phyloP scores from a whole-genome alignment of 768 basidiomycete genomes.

The Agrocybe pediades region DNA sequence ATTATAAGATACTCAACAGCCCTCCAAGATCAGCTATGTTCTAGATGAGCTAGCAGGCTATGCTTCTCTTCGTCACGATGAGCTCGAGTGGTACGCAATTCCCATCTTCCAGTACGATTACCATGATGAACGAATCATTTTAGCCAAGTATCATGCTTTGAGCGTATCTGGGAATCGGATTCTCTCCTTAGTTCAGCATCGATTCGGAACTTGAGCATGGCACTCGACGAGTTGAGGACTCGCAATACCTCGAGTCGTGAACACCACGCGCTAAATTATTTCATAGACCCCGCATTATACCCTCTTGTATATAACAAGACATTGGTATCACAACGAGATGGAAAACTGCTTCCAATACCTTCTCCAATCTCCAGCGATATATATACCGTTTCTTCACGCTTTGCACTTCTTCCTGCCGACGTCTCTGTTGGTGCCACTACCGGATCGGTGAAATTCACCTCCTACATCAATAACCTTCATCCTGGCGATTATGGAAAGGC shows the following conservation, averaged over 20 bases:
- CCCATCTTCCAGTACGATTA: not conserved
- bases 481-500: constrained; percentile 27
- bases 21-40: constrained; percentile 44
- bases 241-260: constrained; percentile 6
- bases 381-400: constrained; percentile 41
- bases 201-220: constrained; percentile 18
- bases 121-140: not conserved
- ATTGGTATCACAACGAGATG: constrained; percentile 31
- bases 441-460: constrained; percentile 32
- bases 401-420: constrained; percentile 47
- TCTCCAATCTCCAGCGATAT: constrained; percentile 30
- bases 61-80: constrained; percentile 38
- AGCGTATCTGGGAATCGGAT: constrained; percentile 53
- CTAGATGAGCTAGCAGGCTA: constrained; percentile 52
- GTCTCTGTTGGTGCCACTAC: constrained; percentile 35
- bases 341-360: constrained; percentile 25
- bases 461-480: constrained; percentile 59
- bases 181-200: constrained; percentile 19
- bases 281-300: constrained; percentile 44
- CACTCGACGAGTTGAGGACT: constrained; percentile 24
- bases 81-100: constrained; percentile 35
- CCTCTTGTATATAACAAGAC: constrained; percentile 43
- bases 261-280: constrained; percentile 22
- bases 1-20: not conserved
- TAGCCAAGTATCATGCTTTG: constrained; percentile 58